These are phyloP conservation scores for Microdochium bolleyi DNA, from an alignment of 2,329 filamentous ascomycete species.

Conservation along the genomic window DNA sequence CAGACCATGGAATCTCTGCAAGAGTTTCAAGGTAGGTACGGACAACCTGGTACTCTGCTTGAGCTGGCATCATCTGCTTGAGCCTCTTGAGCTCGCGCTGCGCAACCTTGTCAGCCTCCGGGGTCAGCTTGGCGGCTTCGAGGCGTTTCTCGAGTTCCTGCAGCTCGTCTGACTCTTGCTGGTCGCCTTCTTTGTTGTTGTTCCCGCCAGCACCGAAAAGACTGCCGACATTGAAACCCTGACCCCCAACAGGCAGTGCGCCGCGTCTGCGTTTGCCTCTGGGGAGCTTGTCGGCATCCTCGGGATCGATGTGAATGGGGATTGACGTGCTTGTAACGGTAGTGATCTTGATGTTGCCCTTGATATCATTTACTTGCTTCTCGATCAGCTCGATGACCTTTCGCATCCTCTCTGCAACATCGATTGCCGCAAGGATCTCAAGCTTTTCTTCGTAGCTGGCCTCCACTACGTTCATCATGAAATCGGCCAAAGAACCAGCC, in stretches of 20 bases:
- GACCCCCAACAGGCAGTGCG: constrained; percentile 1
- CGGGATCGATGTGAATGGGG: constrained; percentile 50
- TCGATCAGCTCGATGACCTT: constrained; percentile 79
- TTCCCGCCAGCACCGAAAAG: constrained; percentile 39
- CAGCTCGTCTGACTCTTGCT: constrained; percentile 81
- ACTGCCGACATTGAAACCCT: constrained; percentile 22
- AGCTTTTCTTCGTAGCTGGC: constrained; percentile 87
- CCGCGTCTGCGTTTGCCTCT: constrained; percentile 21
- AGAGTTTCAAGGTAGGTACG: constrained; percentile 91
- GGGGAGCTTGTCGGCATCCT: constrained; percentile 42
- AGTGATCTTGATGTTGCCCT: constrained; percentile 80
- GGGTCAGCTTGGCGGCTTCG: constrained; percentile 69
- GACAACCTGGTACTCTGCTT: constrained; percentile 92
- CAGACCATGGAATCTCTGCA: constrained; percentile 87
- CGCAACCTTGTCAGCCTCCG: constrained; percentile 84
- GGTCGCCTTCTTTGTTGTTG: constrained; percentile 40
- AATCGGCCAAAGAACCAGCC: constrained; percentile 82
- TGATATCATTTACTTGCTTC: constrained; percentile 74
- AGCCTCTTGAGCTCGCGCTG: constrained; percentile 81
- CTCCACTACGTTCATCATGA: constrained; percentile 91
- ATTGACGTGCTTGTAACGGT: constrained; percentile 62
- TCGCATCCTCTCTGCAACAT: constrained; percentile 69
- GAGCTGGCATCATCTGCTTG: constrained; percentile 91
- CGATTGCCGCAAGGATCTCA: constrained; percentile 71
- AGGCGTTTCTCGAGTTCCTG: constrained; percentile 87